A percentile compares a stretch with the other conserved stretches of the same genome.
Evolutionary conservation across 306 rosid species (phyloP).

Genomic region (Malus orientalis): DNA sequence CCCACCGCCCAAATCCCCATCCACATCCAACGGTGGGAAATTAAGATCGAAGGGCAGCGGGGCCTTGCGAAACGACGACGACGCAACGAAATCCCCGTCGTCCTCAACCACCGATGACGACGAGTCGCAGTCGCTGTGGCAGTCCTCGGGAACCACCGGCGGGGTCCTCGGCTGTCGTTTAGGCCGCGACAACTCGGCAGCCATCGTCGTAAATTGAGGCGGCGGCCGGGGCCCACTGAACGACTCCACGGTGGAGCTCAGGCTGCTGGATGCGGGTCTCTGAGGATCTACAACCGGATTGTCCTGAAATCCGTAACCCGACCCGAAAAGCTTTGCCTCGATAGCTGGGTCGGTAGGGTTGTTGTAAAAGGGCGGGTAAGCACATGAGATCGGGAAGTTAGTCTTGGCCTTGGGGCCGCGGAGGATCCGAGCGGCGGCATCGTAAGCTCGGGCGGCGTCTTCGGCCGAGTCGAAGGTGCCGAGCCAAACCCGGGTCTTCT

Average conservation of each 20-base stretch:
- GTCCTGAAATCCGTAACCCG: conserved; percentile 29
- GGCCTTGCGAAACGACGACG: conserved; percentile 38
- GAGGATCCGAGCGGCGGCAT: conserved; percentile 56
- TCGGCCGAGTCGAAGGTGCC: conserved; percentile 84
- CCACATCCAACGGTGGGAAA: conserved; percentile 50
- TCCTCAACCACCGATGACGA: conserved; percentile 71
- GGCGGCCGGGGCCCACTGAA: conserved; percentile 70
- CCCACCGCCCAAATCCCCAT: conserved; percentile 19
- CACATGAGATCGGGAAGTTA: conserved; percentile 43
- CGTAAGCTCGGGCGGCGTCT: conserved; percentile 81
- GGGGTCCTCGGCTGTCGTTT: conserved; percentile 45
- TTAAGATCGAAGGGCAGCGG: conserved; percentile 71
- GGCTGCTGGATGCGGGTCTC: conserved; percentile 68
- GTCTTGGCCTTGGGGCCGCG: conserved; percentile 84
- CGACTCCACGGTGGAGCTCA: conserved; percentile 85
- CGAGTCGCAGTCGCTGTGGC: conserved; percentile 88
- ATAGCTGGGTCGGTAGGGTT: conserved; percentile 32
- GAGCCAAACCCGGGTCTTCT: conserved; percentile 75
- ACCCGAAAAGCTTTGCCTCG: conserved; percentile 35
- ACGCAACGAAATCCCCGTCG: conserved; percentile 36
- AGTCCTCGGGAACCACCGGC: conserved; percentile 63
- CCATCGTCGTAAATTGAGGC: background rate
- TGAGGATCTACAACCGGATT: conserved; percentile 34
- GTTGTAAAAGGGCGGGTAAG: conserved; percentile 24
- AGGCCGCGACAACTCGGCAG: conserved; percentile 17